These are phyloP conservation scores for Lentinula sp. DNA, from an alignment of 768 basidiomycete genomes.

Conservation along the genomic window DNA sequence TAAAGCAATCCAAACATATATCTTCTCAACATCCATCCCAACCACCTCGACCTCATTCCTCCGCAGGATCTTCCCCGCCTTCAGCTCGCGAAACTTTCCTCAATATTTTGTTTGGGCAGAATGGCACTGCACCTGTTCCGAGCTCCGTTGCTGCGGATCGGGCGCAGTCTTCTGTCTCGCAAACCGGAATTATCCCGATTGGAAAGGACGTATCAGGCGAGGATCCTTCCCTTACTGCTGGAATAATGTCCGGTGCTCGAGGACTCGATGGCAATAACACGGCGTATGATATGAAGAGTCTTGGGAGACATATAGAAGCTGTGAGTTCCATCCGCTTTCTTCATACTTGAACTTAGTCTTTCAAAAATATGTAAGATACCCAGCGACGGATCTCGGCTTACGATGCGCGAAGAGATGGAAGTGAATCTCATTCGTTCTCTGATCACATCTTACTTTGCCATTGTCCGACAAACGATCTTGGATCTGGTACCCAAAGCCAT, in stretches of 20 bases:
- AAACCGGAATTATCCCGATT: constrained; percentile 34
- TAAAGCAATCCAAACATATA: constrained; percentile 25
- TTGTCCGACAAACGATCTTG: constrained; percentile 94
- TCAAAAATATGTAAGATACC: constrained; percentile 46
- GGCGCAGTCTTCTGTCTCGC: constrained; percentile 9
- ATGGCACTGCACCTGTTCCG: constrained; percentile 68
- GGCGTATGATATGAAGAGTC: constrained; percentile 97
- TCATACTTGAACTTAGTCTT: constrained; percentile 5
- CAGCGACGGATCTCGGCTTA: constrained; percentile 57
- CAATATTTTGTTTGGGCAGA: constrained; percentile 96
- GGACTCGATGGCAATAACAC: constrained; percentile 71
- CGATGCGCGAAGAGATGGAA: constrained; percentile 92
- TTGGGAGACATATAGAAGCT: constrained; percentile 96
- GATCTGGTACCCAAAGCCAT: constrained; percentile 97
- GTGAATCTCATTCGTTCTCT: constrained; percentile 90
- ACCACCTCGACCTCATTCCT: constrained; percentile 29
- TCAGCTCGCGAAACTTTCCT: constrained; percentile 88
- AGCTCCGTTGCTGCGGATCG: constrained; percentile 45
- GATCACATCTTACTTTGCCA: constrained; percentile 93
- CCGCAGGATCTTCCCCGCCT: constrained; percentile 32
- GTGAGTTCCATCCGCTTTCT: constrained; percentile 44
- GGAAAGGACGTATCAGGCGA: constrained; percentile 61
- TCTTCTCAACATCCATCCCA: constrained; percentile 21
- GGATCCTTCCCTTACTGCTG: constrained; percentile 46
- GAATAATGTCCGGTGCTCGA: constrained; percentile 62